Conservation (phyloP, 306 rosid genomes). For the Castanea sativa region DNA sequence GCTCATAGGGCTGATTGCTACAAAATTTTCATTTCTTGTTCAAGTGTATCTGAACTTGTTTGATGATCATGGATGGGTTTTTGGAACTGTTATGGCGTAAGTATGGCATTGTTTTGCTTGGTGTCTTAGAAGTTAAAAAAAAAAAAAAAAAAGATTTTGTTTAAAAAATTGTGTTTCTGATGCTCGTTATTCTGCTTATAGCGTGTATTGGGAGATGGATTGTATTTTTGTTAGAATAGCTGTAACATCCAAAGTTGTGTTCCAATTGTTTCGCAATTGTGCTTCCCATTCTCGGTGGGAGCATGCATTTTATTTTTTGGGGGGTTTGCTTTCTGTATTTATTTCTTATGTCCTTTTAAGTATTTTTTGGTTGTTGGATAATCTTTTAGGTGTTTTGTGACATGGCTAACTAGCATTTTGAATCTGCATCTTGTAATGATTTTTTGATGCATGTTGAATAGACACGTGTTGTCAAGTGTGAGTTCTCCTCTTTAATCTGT, state of each 20-base stretch:
- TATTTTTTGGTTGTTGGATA: background rate
- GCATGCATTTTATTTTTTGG: background rate
- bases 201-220: background rate
- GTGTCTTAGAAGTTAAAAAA: background rate
- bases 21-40: background rate
- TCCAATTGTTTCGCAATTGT: background rate
- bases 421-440: background rate
- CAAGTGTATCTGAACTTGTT: too few species aligned
- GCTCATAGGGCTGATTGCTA: background rate
- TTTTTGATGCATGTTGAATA: background rate
- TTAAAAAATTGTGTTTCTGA: background rate
- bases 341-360: background rate
- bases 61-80: too few species aligned
- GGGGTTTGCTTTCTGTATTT: background rate
- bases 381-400: background rate
- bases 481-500: background rate
- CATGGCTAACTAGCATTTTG: background rate
- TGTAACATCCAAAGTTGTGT: background rate
- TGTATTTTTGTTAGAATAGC: constrained; percentile 17
- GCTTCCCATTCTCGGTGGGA: background rate
- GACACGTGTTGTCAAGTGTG: background rate
- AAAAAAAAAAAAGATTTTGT: too few species aligned
- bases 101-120: background rate
- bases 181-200: background rate
- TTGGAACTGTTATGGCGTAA: background rate